These are phyloP conservation scores for Azolla pinnata DNA, from an alignment of 75 land plant species.

Conservation along the genomic window DNA sequence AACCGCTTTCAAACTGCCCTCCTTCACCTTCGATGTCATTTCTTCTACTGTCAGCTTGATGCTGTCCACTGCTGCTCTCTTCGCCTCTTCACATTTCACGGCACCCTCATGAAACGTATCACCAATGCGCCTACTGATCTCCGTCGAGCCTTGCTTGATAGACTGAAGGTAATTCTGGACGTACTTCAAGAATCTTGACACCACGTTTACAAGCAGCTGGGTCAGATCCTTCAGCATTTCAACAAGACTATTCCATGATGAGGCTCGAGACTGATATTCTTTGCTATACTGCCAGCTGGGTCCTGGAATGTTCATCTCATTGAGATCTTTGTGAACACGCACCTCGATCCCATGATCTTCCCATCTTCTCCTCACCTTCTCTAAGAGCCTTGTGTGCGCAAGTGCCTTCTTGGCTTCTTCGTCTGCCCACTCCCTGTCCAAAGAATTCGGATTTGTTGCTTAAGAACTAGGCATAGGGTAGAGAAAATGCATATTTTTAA, in stretches of 20 bases:
- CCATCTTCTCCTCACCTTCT: conserved; percentile 85
- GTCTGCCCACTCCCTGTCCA: conserved; percentile 93
- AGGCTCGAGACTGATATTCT: conserved; percentile 1
- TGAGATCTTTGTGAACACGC: conserved; percentile 54
- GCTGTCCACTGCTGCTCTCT: conserved; percentile 18
- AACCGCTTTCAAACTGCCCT: conserved; percentile 44
- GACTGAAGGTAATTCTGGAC: conserved; percentile 14
- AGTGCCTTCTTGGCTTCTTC: conserved; percentile 80
- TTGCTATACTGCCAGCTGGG: conserved; percentile 34
- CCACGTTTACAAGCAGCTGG: conserved; percentile 32
- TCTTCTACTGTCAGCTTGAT: conserved; percentile 20
- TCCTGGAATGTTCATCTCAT: conserved; percentile 33
- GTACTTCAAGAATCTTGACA: conserved; percentile 34
- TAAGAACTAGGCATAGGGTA: no score
- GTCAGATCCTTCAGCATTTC: conserved; percentile 25
- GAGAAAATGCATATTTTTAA: no score
- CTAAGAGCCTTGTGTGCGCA: conserved; percentile 63
- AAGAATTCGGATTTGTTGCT: no score
- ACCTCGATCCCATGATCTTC: conserved; percentile 66
- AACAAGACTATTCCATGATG: conserved; percentile 18
- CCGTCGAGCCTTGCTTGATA: conserved; percentile 21
- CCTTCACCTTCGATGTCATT: conserved; percentile 19
- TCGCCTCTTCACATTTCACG: background rate
- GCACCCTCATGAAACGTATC: conserved; percentile 18
- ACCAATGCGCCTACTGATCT: conserved; percentile 5